Percentiles rank a stretch among this genome's conserved stretches.
Evolutionary conservation across 805 yeast species (phyloP).

Genomic region (Candida dajiaensis): DNA sequence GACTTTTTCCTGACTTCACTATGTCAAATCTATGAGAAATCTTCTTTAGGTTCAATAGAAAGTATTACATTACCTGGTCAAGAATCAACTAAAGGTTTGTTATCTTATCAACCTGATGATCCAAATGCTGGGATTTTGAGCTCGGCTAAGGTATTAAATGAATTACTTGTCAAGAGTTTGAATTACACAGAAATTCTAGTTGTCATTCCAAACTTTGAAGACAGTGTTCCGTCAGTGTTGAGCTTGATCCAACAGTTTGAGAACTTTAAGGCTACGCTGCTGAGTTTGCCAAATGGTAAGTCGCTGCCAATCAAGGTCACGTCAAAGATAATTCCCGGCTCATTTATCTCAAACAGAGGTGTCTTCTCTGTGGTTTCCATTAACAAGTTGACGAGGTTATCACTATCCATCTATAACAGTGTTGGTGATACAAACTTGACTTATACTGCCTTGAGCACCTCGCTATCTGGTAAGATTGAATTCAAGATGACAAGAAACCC

Average conservation of each 20-base stretch:
- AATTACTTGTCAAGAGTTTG: constrained; percentile 1
- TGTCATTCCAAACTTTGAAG: constrained; percentile 13
- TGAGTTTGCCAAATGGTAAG: constrained; percentile 12
- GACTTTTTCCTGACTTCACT: constrained; percentile 35
- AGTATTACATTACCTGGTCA: constrained; percentile 25
- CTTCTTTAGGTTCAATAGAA: constrained; percentile 39
- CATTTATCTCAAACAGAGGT: constrained; percentile 31
- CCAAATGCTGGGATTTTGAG: neutral
- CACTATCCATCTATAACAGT: constrained; percentile 53
- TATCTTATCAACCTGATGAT: neutral
- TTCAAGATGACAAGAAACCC: constrained; percentile 37
- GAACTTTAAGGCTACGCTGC: constrained; percentile 35
- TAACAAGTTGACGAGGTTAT: constrained; percentile 35
- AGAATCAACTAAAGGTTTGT: neutral
- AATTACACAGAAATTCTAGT: constrained; percentile 14
- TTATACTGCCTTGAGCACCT: constrained; percentile 34
- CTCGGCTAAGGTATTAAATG: neutral
- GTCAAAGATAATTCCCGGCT: constrained; percentile 37
- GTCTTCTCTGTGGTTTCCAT: constrained; percentile 27
- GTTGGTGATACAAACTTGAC: constrained; percentile 36
- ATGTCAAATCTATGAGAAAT: constrained; percentile 38
- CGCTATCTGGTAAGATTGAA: constrained; percentile 36
- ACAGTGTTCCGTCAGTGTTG: constrained; percentile 36
- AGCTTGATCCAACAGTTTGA: constrained; percentile 42
- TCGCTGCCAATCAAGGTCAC: constrained; percentile 3